A percentile compares a stretch with the other conserved stretches of the same genome.
Evolutionary conservation across 768 basidiomycete genomes (phyloP).

Genomic region (Tubosaeta sp.): DNA sequence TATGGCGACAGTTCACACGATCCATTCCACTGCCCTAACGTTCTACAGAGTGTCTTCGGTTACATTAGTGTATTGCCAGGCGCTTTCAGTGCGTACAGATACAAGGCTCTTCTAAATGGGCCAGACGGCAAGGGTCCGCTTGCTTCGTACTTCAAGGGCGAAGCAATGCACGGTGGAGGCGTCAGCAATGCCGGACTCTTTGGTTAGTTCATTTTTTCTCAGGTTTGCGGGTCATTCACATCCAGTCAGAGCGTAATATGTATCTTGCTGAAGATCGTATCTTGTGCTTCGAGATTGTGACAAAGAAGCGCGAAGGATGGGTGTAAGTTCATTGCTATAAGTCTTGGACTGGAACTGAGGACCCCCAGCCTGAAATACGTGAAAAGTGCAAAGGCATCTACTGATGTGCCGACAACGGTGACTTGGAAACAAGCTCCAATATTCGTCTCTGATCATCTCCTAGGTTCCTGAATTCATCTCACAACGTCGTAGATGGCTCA

Average conservation of each 20-base stretch:
- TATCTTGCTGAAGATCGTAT: conserved; percentile 90
- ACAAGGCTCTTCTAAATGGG: conserved; percentile 82
- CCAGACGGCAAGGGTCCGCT: conserved; percentile 86
- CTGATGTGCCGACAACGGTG: conserved; percentile 88
- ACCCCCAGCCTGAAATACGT: conserved; percentile 70
- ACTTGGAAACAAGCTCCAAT: conserved; percentile 9
- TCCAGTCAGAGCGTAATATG: conserved; percentile 70
- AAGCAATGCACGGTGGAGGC: conserved; percentile 72
- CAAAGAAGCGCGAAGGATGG: conserved; percentile 83
- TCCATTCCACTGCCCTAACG: background rate
- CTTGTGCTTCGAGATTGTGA: conserved; percentile 90
- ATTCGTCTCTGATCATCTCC: background rate
- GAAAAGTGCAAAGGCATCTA: conserved; percentile 90
- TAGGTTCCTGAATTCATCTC: conserved; percentile 91
- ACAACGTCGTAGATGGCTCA: conserved; percentile 85
- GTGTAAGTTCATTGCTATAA: conserved; percentile 44
- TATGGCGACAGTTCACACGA: conserved; percentile 31
- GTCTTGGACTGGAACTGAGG: background rate
- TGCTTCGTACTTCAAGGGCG: conserved; percentile 91
- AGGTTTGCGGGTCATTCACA: background rate
- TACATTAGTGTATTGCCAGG: conserved; percentile 88
- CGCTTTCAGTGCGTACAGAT: conserved; percentile 89
- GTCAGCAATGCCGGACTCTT: conserved; percentile 64
- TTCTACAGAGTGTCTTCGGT: conserved; percentile 66
- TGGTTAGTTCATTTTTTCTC: conserved; percentile 25